Percentiles rank a stretch among this genome's conserved stretches.
Evolutionary conservation across 2,329 filamentous ascomycete species (phyloP).

Genomic region (Didymella arachidicola): DNA sequence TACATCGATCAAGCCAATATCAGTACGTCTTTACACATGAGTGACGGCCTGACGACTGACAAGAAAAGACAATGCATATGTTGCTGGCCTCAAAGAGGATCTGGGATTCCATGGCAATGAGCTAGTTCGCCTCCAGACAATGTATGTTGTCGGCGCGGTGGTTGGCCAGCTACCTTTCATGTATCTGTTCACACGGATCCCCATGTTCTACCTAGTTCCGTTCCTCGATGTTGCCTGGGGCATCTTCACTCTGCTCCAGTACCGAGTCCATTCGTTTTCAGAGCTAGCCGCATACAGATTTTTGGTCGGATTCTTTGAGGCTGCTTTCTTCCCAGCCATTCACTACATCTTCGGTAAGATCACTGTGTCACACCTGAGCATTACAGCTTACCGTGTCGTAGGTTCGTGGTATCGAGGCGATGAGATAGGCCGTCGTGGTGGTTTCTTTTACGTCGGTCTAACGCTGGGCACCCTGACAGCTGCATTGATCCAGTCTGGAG

Average conservation of each 20-base stretch:
- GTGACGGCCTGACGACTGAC: not conserved
- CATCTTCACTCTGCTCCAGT: conserved; percentile 65
- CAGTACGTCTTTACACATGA: not conserved
- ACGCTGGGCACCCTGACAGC: conserved; percentile 62
- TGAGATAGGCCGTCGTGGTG: conserved; percentile 56
- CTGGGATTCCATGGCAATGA: conserved; percentile 29
- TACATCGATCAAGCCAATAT: not conserved
- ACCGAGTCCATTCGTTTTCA: conserved; percentile 57
- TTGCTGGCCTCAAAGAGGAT: not conserved
- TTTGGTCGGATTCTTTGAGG: conserved; percentile 63
- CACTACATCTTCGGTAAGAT: conserved; percentile 31
- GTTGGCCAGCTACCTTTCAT: conserved; percentile 62
- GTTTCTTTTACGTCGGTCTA: conserved; percentile 61
- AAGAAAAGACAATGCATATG: not conserved
- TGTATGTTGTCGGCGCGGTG: conserved; percentile 62
- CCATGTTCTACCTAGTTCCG: conserved; percentile 62
- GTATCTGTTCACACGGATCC: conserved; percentile 55
- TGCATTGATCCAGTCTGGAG: conserved; percentile 54
- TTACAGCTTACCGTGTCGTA: conserved; percentile 13
- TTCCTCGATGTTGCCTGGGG: conserved; percentile 63
- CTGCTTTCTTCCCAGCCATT: conserved; percentile 51
- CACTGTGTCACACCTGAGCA: not conserved
- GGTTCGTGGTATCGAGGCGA: conserved; percentile 61
- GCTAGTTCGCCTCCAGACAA: conserved; percentile 63
- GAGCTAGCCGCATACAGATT: conserved; percentile 64